phyloP scores from a whole-genome alignment of 495 filamentous ascomycete species.

The Tricharina praecox region DNA sequence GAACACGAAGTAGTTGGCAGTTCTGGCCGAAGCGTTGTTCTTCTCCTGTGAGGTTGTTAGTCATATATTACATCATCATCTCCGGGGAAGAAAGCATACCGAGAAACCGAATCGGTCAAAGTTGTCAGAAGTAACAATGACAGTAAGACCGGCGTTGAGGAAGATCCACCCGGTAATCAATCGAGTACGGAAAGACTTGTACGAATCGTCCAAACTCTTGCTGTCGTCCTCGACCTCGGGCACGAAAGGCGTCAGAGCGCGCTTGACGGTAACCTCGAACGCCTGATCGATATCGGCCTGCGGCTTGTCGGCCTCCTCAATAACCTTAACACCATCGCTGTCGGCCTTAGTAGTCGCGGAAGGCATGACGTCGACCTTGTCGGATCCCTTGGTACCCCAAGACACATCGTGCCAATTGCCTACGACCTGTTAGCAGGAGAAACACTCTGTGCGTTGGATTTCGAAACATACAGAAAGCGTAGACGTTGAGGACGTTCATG shows the following conservation, averaged over 20 bases:
- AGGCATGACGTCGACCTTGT: slow-evolving; percentile 88
- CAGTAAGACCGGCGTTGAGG: slow-evolving; percentile 72
- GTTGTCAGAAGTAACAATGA: slow-evolving; percentile 75
- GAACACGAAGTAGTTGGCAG: slow-evolving; percentile 79
- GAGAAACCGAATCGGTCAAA: slow-evolving; percentile 68
- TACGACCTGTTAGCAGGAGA: neutral
- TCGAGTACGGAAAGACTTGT: slow-evolving; percentile 95
- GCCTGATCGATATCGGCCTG: slow-evolving; percentile 97
- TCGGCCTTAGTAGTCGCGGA: slow-evolving; percentile 72
- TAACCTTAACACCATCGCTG: slow-evolving; percentile 62
- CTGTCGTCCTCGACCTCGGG: slow-evolving; percentile 54
- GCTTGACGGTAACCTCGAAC: slow-evolving; percentile 92
- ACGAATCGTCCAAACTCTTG: slow-evolving; percentile 88
- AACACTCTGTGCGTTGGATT: no score
- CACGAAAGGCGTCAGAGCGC: slow-evolving; percentile 68
- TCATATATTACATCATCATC: slow-evolving; percentile 10
- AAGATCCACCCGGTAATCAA: slow-evolving; percentile 89
- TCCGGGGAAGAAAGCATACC: slow-evolving; percentile 39
- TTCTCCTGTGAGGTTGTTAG: slow-evolving; percentile 28
- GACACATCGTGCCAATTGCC: slow-evolving; percentile 99
- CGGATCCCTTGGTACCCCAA: slow-evolving; percentile 98
- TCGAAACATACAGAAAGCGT: slow-evolving; percentile 56
- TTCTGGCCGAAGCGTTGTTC: slow-evolving; percentile 45
- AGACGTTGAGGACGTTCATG: slow-evolving; percentile 98
- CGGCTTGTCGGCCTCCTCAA: slow-evolving; percentile 90